Evolutionary conservation across 2,329 filamentous ascomycete genomes (phyloP), one percentile per base, ranked within the genome.

Genomic region (Cadophora gregata): DNA sequence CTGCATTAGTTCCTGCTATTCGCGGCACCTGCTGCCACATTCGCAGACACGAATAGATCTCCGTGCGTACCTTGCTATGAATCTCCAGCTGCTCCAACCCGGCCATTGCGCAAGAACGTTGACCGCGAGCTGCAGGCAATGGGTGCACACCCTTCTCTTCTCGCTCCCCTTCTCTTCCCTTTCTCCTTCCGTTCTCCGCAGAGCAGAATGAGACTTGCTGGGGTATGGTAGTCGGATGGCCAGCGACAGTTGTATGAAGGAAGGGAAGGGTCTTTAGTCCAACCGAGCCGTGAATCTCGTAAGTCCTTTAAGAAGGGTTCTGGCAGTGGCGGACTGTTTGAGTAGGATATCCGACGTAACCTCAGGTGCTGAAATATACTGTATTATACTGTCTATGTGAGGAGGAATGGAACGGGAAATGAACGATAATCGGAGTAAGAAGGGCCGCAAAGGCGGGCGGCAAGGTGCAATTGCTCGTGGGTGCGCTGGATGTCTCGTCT

Each of bases 61-160:
- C 19, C 53, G n/a, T 47, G 58, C 60, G 48, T 86, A 96, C 95
- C 89, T 96, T 97, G 88, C 93, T 97, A 81, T 97, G 95, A 73
- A 99, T 93, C 80, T 98, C 93, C 73, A 99, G 86, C 82, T 96
- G 93, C 83, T 99, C 96, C 84, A 98, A 96, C 77, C 92, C 93
- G 67, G 93, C 93, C 94, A 97, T 97, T 69, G 67, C 62, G 69
- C 92, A 70, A 56, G 16, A 38, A 95, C 96, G 42, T 53, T 31
- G 55, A 61, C 38, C 19, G 10, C 38, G 24, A 42, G 62, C 53
- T 53, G 47, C 60, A 55, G 53, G 64, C 58, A 67, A 61, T 64
- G 65, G 60, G 67, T 67, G 64, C 63, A 66, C 63, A 42, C 21
- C 21, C 10, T 9, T 33, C 47, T 27, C 19, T 42, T 8, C n/a